Base-by-base conservation (phyloP, 305 asterid genomes). In the Fraxinus latifolia region DNA sequence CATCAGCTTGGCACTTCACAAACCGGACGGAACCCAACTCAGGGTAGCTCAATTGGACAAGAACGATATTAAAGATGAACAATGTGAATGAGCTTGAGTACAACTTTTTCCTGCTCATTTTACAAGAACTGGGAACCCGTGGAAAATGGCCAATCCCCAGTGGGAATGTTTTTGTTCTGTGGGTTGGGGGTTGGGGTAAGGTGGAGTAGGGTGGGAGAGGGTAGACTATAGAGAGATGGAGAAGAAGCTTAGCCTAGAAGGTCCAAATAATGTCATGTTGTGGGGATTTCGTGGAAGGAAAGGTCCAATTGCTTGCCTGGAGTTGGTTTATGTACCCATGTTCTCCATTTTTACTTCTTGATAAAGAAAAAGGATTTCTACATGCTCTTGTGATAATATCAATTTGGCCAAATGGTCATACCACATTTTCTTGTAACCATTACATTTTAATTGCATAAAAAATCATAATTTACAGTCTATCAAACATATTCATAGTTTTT, bases 1-100 rank as follows among this genome's bases (percentile, higher is more conserved):
- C 86, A 5, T 33, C 85, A 17, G 84, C 14, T 79, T 91, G 94
- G 88, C 92, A 88, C 80, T 81, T 44, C 79, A 87, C 84, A 60
- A 80, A 11, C 62, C 29, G 55, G 33, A 83, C 58, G 58, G 47
- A 62, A 74, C 73, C 90, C 62, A 91, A 85, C 84, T 68, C 90
- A 85, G 87, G 81, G 83, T 79, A 79, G 74, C 73, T 79, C 62
- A 79, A 82, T 8, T 70, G 90, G 60, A 82, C 50, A 47, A 83
- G 12, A 7, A 78, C 14, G 31, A 78, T 12, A 1, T 75, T 3
- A 23, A 81, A 2, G 67, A 84, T 68, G 77, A 34, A 80, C 23
- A 84, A 84, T 78, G 82, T 55, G 75, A 60, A 58, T 39, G 78
- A 72, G 65, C 65, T 68, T 62, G 81, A 75, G 42, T 80, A 37